These are phyloP conservation scores for Garcia nutans DNA, from an alignment of 345 rosid species.

Conservation along the genomic window DNA sequence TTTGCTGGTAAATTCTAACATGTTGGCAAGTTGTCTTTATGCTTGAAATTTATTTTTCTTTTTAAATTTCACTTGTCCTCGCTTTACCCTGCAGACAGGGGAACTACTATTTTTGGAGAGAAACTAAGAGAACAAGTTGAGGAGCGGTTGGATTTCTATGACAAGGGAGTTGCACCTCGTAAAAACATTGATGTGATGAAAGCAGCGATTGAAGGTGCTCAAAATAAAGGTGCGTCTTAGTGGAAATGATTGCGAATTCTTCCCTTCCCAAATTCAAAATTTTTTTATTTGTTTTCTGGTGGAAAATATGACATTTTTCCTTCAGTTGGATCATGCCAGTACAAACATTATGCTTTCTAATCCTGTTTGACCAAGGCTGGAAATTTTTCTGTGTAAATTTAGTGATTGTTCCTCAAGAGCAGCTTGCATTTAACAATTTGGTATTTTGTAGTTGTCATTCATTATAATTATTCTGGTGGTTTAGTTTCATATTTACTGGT, in stretches of 20 bases:
- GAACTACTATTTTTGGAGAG: constrained; percentile 70
- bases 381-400: neutral
- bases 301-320: neutral
- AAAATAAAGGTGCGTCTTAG: constrained; percentile 46
- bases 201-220: constrained; percentile 54
- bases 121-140: constrained; percentile 93
- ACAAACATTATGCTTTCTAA: neutral
- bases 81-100: constrained; percentile 45
- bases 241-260: no score
- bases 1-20: constrained; percentile 56
- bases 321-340: neutral
- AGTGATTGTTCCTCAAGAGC: neutral
- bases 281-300: neutral
- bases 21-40: neutral
- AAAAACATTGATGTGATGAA: constrained; percentile 97
- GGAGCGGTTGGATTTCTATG: constrained; percentile 85
- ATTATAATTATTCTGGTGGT: neutral
- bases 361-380: neutral
- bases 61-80: neutral
- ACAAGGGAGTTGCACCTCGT: constrained; percentile 93
- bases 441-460: neutral
- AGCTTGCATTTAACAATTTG: neutral
- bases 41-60: neutral
- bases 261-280: neutral
- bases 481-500: neutral